Base-by-base conservation (phyloP, 176 grass and related monocot genomes). In the Oryza officinalis region DNA sequence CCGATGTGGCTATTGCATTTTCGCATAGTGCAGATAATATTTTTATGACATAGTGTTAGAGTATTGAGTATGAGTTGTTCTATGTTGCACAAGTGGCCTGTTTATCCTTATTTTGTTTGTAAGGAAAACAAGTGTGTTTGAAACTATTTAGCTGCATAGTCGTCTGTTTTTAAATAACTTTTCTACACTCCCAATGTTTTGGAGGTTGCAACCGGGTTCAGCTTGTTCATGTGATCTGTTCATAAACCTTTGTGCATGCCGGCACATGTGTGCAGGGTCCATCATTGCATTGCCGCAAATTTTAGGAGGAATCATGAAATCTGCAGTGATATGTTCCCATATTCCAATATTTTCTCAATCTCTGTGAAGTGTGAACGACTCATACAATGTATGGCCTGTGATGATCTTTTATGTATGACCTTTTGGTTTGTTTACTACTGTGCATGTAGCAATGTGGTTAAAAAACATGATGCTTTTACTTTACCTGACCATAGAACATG, bases 401-500 rank as follows among this genome's bases (percentile, higher is more conserved):
- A 65, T 9, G 54, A 54, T 71, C 35, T 77, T 35, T 33, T 45
- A 63, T 63, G 66, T 46, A 26, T 79, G 75, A 2, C 13, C 4
- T 72, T 72, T 65, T 63, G 64, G 38, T 82, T 77, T 76, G 65
- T 82, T 71, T 82, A 80, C 43, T 63, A 23, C 46, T 60, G 33
- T 66, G 47, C 32, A 9, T 84, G 75, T 41, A 35, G 75, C 63
- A 73, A 14, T 35, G 46, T 59, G 60, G 46, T 57, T 79, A 46
- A 79, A 84, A 22, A 57, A 64, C 66, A 10, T 41, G 73, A 40
- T 28, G 37, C 61, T 73, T 86, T 82, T 66, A 67, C 33, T 86
- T 82, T 68, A 74, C 67, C 66, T 17, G 35, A 4, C 46, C 67
- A 79, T 68, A 79, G 83, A 59, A 83, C 47, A 68, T 15, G 88